phyloP scores from a whole-genome alignment of 768 basidiomycete genomes.

The Mycena chlorophos region DNA sequence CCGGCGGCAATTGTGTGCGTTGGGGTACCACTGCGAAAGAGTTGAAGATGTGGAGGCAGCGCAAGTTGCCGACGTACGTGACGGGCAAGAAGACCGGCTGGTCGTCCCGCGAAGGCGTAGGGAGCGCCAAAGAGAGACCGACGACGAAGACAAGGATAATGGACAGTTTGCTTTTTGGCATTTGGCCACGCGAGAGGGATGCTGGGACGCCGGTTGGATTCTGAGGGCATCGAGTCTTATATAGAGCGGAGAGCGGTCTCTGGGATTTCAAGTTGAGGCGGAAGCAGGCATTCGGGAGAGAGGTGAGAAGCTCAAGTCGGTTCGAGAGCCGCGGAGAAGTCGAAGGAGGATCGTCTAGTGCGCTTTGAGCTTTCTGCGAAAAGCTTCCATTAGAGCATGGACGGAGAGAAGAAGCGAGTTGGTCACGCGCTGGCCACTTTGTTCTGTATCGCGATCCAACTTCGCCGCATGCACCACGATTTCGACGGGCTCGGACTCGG shows the following conservation, averaged over 20 bases:
- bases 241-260: not conserved
- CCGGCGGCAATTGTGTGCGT: not conserved
- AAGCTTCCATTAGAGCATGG: not conserved
- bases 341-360: conserved; percentile 1
- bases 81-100: not conserved
- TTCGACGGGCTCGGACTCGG: conserved; percentile 7
- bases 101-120: not conserved
- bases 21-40: too few relatives aligned
- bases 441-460: too few relatives aligned
- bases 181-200: not conserved
- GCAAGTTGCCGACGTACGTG: not conserved
- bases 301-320: conserved; percentile 18
- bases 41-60: too few relatives aligned
- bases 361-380: not conserved
- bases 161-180: not conserved
- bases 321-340: conserved; percentile 6
- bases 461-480: conserved; percentile 4
- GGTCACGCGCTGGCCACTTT: too few relatives aligned
- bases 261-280: conserved; percentile 12
- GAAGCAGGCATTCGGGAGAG: conserved; percentile 12
- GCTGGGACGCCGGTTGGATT: not conserved
- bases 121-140: not conserved
- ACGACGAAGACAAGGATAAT: not conserved
- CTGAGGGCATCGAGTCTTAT: not conserved
- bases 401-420: not conserved